Conservation (phyloP, 2,329 filamentous ascomycete genomes). For the Calonectria pauciramosa region DNA sequence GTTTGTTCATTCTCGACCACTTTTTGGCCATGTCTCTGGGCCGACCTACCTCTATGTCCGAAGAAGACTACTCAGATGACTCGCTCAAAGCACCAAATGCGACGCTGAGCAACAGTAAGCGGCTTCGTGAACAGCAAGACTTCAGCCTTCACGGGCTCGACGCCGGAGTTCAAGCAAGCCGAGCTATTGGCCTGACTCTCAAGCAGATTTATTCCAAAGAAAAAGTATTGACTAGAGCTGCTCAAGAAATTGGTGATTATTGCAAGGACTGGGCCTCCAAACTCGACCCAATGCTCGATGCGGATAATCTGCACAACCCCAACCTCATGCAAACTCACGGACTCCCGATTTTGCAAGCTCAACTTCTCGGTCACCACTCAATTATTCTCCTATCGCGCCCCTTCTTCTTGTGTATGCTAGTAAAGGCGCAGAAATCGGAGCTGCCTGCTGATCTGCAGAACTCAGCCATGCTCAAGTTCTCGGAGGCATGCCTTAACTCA, state of each 20-base stretch:
- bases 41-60: conserved; percentile 71
- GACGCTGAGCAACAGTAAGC: conserved; percentile 28
- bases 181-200: conserved; percentile 70
- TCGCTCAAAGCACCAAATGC: conserved; percentile 53
- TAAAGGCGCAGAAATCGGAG: conserved; percentile 48
- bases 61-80: conserved; percentile 71
- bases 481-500: conserved; percentile 64
- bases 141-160: conserved; percentile 57
- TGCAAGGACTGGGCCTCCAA: conserved; percentile 33
- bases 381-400: conserved; percentile 74
- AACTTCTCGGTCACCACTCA: conserved; percentile 73
- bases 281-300: conserved; percentile 64
- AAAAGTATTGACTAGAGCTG: conserved; percentile 69
- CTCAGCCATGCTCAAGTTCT: conserved; percentile 60
- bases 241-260: conserved; percentile 66
- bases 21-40: conserved; percentile 75
- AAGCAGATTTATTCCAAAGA: conserved; percentile 71
- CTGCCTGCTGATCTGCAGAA: not conserved
- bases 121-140: not conserved
- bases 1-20: conserved; percentile 74
- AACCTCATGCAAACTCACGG: conserved; percentile 54
- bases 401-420: conserved; percentile 72
- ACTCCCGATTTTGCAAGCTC: conserved; percentile 73
- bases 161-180: conserved; percentile 69
- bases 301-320: conserved; percentile 44